Evolutionary conservation across 2,329 filamentous ascomycete genomes (phyloP).

Genomic region (Cryphonectria nitschkei): DNA sequence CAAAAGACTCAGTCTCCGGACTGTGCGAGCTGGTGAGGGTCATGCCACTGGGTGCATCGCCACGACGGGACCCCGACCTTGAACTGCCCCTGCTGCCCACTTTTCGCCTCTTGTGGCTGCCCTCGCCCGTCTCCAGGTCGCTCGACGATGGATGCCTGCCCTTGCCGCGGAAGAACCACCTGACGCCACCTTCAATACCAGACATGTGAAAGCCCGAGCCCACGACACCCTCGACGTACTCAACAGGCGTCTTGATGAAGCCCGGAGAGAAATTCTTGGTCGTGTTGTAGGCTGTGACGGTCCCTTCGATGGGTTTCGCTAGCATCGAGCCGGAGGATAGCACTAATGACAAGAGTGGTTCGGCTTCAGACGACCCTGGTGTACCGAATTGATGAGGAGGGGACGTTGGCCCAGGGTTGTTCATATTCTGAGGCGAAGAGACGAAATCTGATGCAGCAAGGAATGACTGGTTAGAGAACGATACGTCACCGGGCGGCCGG

Average conservation of each 20-base stretch:
- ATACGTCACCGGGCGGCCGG: background rate
- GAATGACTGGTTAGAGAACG: constrained; percentile 28
- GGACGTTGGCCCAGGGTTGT: constrained; percentile 45
- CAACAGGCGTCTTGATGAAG: constrained; percentile 79
- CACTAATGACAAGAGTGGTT: constrained; percentile 83
- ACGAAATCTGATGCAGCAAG: constrained; percentile 59
- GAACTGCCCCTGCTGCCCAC: constrained; percentile 49
- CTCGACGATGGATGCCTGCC: constrained; percentile 55
- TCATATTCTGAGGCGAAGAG: constrained; percentile 60
- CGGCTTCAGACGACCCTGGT: constrained; percentile 56
- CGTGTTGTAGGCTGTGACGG: constrained; percentile 80
- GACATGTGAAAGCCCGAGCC: constrained; percentile 82
- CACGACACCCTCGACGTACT: constrained; percentile 88
- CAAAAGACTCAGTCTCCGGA: constrained; percentile 32
- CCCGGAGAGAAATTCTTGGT: constrained; percentile 90
- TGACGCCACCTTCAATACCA: constrained; percentile 83
- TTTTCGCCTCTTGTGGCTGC: constrained; percentile 63
- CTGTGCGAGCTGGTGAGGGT: constrained; percentile 29
- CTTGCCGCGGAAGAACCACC: constrained; percentile 74
- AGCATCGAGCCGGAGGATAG: constrained; percentile 87
- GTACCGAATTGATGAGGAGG: constrained; percentile 43
- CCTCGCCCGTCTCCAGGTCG: constrained; percentile 50
- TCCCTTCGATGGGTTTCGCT: constrained; percentile 81
- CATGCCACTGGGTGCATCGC: constrained; percentile 30
- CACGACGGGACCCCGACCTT: constrained; percentile 35